Conservation (phyloP, 306 rosid species). For the Castanopsis chinensis region DNA sequence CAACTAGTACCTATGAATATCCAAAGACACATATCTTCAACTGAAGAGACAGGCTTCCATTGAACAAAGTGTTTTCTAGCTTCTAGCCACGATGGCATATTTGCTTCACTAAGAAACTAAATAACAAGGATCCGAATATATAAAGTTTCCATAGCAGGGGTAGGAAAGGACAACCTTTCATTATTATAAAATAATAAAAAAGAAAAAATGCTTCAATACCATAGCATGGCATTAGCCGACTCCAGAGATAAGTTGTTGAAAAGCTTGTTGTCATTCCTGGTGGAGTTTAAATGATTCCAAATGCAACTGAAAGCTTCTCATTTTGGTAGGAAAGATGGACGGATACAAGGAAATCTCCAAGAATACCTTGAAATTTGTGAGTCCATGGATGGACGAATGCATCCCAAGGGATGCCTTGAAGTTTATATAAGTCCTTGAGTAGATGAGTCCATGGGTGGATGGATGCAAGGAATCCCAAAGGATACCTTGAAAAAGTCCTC, state of each 20-base stretch:
- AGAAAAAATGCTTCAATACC: constrained; percentile 43
- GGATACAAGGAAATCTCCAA: too few species aligned
- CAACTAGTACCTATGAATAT: constrained; percentile 67
- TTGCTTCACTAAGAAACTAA: constrained; percentile 60
- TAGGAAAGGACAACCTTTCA: constrained; percentile 1
- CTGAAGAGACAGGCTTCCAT: constrained; percentile 79
- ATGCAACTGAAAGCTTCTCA: too few species aligned
- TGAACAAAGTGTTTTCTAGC: constrained; percentile 89
- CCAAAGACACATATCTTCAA: constrained; percentile 97
- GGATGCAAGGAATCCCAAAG: too few species aligned
- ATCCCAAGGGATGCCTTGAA: too few species aligned
- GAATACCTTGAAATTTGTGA: too few species aligned
- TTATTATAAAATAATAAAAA: neutral
- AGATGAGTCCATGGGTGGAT: too few species aligned
- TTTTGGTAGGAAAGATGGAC: too few species aligned
- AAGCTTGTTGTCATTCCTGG: neutral
- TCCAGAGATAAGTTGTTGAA: constrained; percentile 95
- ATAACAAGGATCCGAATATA: neutral
- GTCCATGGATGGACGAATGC: accelerated
- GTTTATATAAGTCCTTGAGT: too few species aligned
- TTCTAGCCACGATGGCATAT: constrained; percentile 94
- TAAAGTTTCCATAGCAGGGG: neutral
- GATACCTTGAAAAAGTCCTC: too few species aligned
- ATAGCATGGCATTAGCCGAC: constrained; percentile 90
- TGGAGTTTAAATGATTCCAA: too few species aligned